Percentiles rank a stretch among this genome's conserved stretches.
Evolutionary conservation across 495 filamentous ascomycete species (phyloP).

Genomic region (Aspergillus campestris): DNA sequence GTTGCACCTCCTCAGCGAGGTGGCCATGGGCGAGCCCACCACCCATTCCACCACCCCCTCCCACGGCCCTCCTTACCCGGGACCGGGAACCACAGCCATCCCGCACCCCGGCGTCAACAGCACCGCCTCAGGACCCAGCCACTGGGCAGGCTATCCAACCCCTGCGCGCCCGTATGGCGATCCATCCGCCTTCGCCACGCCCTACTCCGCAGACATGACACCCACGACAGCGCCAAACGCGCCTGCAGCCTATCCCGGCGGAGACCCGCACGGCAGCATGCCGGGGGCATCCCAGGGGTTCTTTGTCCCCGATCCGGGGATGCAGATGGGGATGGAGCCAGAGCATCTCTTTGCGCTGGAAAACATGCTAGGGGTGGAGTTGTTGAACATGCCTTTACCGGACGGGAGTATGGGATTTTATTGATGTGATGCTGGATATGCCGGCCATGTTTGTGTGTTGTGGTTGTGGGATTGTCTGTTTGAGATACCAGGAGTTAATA

Average conservation of each 20-base stretch:
- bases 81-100: neutral
- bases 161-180: too few relatives aligned
- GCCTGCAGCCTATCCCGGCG: conserved; percentile 8
- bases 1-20: conserved; percentile 59
- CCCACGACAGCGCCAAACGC: neutral
- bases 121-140: conserved; percentile 4
- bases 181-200: too few relatives aligned
- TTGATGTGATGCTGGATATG: neutral
- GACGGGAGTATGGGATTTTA: conserved; percentile 13
- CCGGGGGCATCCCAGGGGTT: conserved; percentile 12
- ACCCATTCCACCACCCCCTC: conserved; percentile 7
- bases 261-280: conserved; percentile 7
- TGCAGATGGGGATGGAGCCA: conserved; percentile 19
- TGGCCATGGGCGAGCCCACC: conserved; percentile 48
- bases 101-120: neutral
- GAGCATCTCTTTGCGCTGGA: conserved; percentile 26
- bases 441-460: too few relatives aligned
- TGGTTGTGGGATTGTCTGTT: too few relatives aligned
- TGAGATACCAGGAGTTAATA: too few relatives aligned
- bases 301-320: conserved; percentile 21
- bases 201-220: neutral
- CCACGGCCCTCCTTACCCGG: conserved; percentile 7
- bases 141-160: conserved; percentile 4
- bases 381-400: conserved; percentile 27
- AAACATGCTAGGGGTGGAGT: conserved; percentile 29